Conservation (phyloP, 2,329 filamentous ascomycete genomes). For the Alternaria gaisen region DNA sequence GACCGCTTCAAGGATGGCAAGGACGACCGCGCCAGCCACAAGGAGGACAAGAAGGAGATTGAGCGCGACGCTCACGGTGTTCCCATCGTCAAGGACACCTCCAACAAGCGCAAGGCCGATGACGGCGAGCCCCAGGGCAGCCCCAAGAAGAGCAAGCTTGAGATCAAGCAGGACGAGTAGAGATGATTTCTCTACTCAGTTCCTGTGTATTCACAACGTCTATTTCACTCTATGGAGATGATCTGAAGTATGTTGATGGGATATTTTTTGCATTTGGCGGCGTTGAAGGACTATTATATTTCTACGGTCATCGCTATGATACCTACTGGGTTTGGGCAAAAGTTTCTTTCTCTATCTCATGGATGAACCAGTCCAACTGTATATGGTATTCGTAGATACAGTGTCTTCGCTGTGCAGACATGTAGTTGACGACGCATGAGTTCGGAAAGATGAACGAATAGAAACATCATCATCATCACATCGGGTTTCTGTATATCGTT, state of each 20-base stretch:
- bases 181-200: not conserved
- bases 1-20: slow-evolving; percentile 48
- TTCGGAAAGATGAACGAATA: not conserved
- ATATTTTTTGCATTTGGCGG: slow-evolving; percentile 21
- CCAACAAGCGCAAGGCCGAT: slow-evolving; percentile 48
- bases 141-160: slow-evolving; percentile 48
- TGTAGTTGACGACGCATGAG: not conserved
- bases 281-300: slow-evolving; percentile 18
- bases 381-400: not conserved
- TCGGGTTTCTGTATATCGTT: slow-evolving; percentile 1
- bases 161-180: slow-evolving; percentile 47
- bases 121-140: slow-evolving; percentile 28
- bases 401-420: not conserved
- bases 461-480: not conserved
- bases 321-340: slow-evolving; percentile 18
- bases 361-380: not conserved
- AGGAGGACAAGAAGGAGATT: slow-evolving; percentile 35
- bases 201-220: not conserved
- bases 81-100: slow-evolving; percentile 36
- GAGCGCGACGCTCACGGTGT: slow-evolving; percentile 39
- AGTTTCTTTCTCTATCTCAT: slow-evolving; percentile 10
- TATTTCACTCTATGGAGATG: not conserved
- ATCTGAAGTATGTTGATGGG: not conserved
- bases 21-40: slow-evolving; percentile 31
- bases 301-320: slow-evolving; percentile 19